These are phyloP conservation scores for Puccinellia tenuiflora DNA, from an alignment of 176 grass and related monocot genomes.

Conservation along the genomic window DNA sequence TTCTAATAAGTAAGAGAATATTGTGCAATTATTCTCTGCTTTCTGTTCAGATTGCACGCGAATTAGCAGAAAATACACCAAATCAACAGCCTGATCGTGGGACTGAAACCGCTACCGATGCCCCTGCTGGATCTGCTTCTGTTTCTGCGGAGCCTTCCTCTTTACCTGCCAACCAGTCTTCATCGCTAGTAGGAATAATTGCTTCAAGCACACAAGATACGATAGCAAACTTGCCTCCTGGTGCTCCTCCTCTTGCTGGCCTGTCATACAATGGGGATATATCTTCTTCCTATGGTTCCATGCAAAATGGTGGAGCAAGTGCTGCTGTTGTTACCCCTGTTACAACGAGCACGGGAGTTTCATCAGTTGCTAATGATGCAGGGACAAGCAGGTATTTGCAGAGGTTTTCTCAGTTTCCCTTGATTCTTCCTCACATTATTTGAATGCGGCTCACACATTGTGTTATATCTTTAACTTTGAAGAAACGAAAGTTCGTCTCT, in stretches of 20 bases:
- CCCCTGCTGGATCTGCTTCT: slow-evolving; percentile 29
- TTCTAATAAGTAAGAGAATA: not conserved
- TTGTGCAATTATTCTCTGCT: not conserved
- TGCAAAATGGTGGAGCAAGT: slow-evolving; percentile 35
- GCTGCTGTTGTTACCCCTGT: slow-evolving; percentile 21
- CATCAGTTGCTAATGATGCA: slow-evolving; percentile 33
- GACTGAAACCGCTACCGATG: slow-evolving; percentile 26
- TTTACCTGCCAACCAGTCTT: slow-evolving; percentile 32
- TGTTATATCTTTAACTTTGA: slow-evolving; percentile 22
- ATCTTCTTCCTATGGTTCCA: slow-evolving; percentile 14
- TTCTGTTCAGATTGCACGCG: slow-evolving; percentile 74
- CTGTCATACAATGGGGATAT: slow-evolving; percentile 24
- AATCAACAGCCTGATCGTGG: slow-evolving; percentile 33
- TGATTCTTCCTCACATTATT: slow-evolving; percentile 11
- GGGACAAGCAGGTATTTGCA: slow-evolving; percentile 30
- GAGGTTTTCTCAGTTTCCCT: slow-evolving; percentile 1
- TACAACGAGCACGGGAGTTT: slow-evolving; percentile 8
- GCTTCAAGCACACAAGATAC: slow-evolving; percentile 38
- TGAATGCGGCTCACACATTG: not conserved
- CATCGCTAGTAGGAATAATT: slow-evolving; percentile 25
- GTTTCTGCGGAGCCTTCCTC: slow-evolving; percentile 24
- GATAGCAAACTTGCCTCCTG: slow-evolving; percentile 21
- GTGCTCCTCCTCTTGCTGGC: slow-evolving; percentile 27
- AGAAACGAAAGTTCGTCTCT: slow-evolving; percentile 44
- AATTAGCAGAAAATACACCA: slow-evolving; percentile 63